phyloP scores from a whole-genome alignment of 345 rosid genomes.

The Moricandia arvensis region DNA sequence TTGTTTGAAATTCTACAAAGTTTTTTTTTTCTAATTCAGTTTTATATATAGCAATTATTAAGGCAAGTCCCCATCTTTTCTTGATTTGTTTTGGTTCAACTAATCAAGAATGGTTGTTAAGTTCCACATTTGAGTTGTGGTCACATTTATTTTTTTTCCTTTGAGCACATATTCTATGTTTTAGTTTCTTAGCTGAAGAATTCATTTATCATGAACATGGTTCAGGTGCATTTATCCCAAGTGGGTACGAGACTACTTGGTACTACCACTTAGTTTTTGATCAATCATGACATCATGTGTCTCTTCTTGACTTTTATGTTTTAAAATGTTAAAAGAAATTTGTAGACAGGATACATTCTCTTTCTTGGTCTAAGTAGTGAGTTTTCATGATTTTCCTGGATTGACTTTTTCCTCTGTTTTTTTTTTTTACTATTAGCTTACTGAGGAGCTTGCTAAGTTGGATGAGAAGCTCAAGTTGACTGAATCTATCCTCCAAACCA shows the following conservation, averaged over 20 bases:
- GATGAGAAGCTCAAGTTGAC: constrained; percentile 95
- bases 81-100: background rate
- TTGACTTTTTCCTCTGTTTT: background rate
- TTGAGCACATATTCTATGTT: background rate
- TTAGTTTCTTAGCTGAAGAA: constrained; percentile 9
- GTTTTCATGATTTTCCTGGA: constrained; percentile 18
- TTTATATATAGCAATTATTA: background rate
- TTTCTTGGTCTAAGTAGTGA: background rate
- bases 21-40: background rate
- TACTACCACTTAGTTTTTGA: constrained; percentile 1
- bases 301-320: constrained; percentile 4
- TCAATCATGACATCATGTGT: constrained; percentile 12
- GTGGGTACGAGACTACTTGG: background rate
- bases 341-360: background rate
- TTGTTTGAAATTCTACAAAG: background rate
- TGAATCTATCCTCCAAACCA: constrained; percentile 84
- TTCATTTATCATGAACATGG: background rate
- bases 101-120: constrained; percentile 6
- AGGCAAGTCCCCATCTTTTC: background rate
- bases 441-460: constrained; percentile 84
- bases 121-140: background rate
- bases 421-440: constrained; percentile 50
- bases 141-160: background rate
- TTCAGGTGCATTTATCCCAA: constrained; percentile 16
- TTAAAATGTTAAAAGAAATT: background rate